Evolutionary conservation across 805 yeast genomes (phyloP), one percentile per base, ranked within the genome.

Genomic region (Myxozyma melibiosi): DNA sequence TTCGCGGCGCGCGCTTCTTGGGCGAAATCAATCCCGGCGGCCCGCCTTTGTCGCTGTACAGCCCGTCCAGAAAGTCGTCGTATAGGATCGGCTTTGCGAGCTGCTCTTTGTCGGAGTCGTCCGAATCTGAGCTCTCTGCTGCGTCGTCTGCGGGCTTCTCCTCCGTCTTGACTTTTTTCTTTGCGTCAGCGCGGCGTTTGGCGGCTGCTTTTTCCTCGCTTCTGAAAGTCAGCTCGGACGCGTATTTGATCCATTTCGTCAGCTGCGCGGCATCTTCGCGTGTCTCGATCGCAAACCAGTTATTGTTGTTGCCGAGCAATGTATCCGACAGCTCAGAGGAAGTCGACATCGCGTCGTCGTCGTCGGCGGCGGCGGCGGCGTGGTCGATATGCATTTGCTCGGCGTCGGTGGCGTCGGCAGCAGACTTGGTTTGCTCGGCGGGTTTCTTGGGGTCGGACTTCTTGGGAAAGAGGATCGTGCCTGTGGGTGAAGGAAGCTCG

Each of bases 401-500:
- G 5, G 33, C 44, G 11, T 40, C 61, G 7, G 18, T 35, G 3
- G 6, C 53, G 16, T 25, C 25, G 11, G 22, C 44, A 0, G 27
- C 53, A 25, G 14, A 34, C 22, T 37, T 28, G n/a, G 18, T n/a
- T 45, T 11, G 4, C 3, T 24, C 50, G 6, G 50, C 18, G 3
- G 13, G 40, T 34, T 45, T 45, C 49, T 51, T 51, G 2, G 22
- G 39, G 8, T 35, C 48, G n/a, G n/a, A n/a, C 11, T 20, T 34
- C 18, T 31, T 58, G 11, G 64, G 64, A 28, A 60, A 60, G 18
- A 60, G 27, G 9, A 60, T 31, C 42, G 33, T 39, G 16, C 64
- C 64, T 7, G 64, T 60, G 3, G 64, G 64, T 9, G 64, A 60
- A 5, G 63, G 64, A 20, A 58, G 42, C 24, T 49, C 37, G 20